phyloP scores from a whole-genome alignment of 2,329 filamentous ascomycete species.

The Septoria petroselini region DNA sequence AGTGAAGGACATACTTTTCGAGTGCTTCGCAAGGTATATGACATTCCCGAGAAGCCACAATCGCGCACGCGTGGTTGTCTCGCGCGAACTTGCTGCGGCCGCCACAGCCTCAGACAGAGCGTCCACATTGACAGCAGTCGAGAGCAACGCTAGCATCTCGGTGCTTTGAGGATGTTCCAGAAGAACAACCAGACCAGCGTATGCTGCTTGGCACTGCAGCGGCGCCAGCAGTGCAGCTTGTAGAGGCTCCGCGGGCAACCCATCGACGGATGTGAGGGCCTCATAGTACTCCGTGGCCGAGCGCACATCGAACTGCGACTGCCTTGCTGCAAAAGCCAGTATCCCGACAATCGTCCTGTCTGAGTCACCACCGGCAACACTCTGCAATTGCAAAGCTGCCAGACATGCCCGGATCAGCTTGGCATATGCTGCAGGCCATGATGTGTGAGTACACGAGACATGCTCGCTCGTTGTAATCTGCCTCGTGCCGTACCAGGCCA shows the following conservation, averaged over 20 bases:
- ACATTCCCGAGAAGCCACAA: constrained; percentile 60
- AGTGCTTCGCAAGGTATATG: constrained; percentile 43
- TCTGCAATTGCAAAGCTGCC: constrained; percentile 22
- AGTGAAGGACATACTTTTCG: constrained; percentile 47
- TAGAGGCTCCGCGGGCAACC: constrained; percentile 28
- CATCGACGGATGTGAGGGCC: constrained; percentile 28
- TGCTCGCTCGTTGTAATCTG: constrained; percentile 36
- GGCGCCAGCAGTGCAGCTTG: constrained; percentile 36
- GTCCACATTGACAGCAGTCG: constrained; percentile 26
- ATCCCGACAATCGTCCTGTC: constrained; percentile 30
- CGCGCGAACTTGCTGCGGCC: constrained; percentile 2
- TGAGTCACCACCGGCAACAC: constrained; percentile 23
- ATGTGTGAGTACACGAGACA: constrained; percentile 30
- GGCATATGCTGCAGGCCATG: constrained; percentile 45
- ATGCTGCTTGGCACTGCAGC: constrained; percentile 28
- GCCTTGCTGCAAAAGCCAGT: constrained; percentile 40
- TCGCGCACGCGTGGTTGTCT: constrained; percentile 39
- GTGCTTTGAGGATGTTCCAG: constrained; percentile 31
- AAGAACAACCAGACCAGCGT: constrained; percentile 32
- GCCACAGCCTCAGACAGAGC: constrained; percentile 25
- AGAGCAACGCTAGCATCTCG: constrained; percentile 30
- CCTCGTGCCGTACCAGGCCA: constrained; percentile 42
- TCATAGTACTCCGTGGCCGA: constrained; percentile 36
- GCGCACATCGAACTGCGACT: constrained; percentile 18
- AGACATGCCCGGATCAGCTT: constrained; percentile 42